These are phyloP conservation scores for Ramaria rubella DNA, from an alignment of 768 basidiomycete genomes.

Conservation along the genomic window DNA sequence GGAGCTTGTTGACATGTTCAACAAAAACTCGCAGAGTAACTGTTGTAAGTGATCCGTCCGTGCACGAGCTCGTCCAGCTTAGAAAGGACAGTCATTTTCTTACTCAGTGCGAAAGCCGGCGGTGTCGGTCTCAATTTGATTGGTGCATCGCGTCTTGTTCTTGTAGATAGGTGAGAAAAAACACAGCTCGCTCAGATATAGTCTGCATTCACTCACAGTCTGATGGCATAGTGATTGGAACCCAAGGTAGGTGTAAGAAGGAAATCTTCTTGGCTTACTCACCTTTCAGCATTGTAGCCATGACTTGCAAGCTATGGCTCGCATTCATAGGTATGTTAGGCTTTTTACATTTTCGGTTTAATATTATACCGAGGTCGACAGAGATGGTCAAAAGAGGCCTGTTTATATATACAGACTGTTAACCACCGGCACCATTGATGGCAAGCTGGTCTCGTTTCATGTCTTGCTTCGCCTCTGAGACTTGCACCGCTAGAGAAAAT, in stretches of 20 bases:
- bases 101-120: constrained; percentile 92
- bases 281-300: constrained; percentile 40
- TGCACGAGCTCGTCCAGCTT: not conserved
- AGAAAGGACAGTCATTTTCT: constrained; percentile 64
- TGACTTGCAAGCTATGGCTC: constrained; percentile 95
- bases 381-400: constrained; percentile 89
- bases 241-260: constrained; percentile 57
- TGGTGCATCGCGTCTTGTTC: constrained; percentile 80
- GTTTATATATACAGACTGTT: constrained; percentile 88
- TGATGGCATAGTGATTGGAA: constrained; percentile 66
- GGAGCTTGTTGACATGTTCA: constrained; percentile 85
- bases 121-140: constrained; percentile 92
- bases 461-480: not conserved
- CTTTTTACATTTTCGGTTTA: not conserved
- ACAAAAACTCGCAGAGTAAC: constrained; percentile 61
- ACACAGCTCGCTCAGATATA: not conserved
- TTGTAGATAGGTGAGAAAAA: constrained; percentile 52
- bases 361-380: constrained; percentile 22
- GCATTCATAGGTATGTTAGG: constrained; percentile 72
- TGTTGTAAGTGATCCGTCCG: constrained; percentile 49
- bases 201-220: not conserved
- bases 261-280: not conserved
- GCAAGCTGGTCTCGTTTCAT: constrained; percentile 25
- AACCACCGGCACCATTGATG: constrained; percentile 87
- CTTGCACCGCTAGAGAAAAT: constrained; percentile 61